phyloP scores from a whole-genome alignment of 164 flowering plant species.

The Tinospora cordifolia region DNA sequence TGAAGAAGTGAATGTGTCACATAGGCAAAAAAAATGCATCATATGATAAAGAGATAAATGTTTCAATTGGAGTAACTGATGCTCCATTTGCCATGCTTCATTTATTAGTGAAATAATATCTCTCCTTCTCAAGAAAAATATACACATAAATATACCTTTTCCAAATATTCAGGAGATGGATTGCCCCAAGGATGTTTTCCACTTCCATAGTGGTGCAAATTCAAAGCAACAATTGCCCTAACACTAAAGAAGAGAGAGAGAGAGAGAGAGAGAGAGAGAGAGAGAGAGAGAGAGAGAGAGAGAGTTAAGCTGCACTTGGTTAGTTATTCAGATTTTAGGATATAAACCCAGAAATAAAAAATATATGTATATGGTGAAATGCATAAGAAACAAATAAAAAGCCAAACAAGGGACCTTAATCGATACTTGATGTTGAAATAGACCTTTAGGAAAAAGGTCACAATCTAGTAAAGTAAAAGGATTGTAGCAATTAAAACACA shows the following conservation, averaged over 20 bases:
- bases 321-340: too few species aligned
- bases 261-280: neutral
- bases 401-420: neutral
- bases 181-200: constrained; percentile 98
- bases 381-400: neutral
- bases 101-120: too few species aligned
- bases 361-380: neutral
- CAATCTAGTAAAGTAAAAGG: neutral
- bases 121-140: neutral
- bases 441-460: neutral
- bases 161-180: constrained; percentile 62
- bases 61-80: too few species aligned
- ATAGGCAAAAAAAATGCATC: too few species aligned
- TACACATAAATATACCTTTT: constrained; percentile 59
- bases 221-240: constrained; percentile 77
- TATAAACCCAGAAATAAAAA: too few species aligned
- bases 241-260: constrained; percentile 42
- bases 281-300: neutral
- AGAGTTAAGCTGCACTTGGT: too few species aligned
- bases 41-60: too few species aligned
- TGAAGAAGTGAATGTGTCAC: too few species aligned
- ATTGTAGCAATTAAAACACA: constrained; percentile 12
- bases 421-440: neutral
- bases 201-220: constrained; percentile 87
- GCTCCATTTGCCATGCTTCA: too few species aligned